Percentiles rank a stretch among this genome's conserved stretches.
Evolutionary conservation across 495 filamentous ascomycete genomes (phyloP).

Genomic region (Penicillium taxi): DNA sequence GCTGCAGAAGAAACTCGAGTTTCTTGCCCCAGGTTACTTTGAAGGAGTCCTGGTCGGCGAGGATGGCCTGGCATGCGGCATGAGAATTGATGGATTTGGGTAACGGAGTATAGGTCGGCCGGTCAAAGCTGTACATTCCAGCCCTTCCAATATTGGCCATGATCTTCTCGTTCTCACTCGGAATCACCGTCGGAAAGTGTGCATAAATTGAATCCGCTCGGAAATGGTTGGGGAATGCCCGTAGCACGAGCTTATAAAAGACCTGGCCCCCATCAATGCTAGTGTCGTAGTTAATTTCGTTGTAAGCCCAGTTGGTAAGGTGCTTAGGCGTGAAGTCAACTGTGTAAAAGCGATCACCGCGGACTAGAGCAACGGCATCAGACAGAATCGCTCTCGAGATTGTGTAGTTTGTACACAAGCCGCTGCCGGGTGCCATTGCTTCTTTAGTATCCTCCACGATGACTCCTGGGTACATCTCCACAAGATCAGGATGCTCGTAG

Average conservation of each 20-base stretch:
- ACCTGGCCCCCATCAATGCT: constrained; percentile 49
- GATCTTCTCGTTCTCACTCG: constrained; percentile 45
- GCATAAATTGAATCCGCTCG: constrained; percentile 48
- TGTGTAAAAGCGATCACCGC: constrained; percentile 84
- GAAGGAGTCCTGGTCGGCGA: constrained; percentile 45
- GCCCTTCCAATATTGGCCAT: constrained; percentile 35
- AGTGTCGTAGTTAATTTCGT: constrained; percentile 41
- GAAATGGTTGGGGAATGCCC: constrained; percentile 54
- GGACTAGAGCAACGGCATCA: constrained; percentile 77
- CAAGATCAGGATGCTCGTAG: constrained; percentile 72
- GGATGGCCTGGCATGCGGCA: constrained; percentile 38
- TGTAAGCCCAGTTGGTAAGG: constrained; percentile 75
- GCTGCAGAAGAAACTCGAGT: constrained; percentile 43
- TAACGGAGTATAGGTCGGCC: constrained; percentile 26
- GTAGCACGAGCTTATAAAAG: constrained; percentile 53
- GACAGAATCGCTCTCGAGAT: constrained; percentile 76
- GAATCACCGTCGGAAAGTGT: constrained; percentile 54
- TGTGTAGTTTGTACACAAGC: constrained; percentile 74
- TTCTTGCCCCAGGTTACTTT: constrained; percentile 50
- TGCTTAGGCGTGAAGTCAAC: constrained; percentile 62
- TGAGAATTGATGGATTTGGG: constrained; percentile 42
- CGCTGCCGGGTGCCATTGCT: constrained; percentile 66
- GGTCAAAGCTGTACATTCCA: constrained; percentile 46
- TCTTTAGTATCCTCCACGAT: constrained; percentile 75
- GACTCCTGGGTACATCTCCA: constrained; percentile 76